Evolutionary conservation across 192 early-diverging fungal species (phyloP).

Genomic region (Coemansia asiatica): DNA sequence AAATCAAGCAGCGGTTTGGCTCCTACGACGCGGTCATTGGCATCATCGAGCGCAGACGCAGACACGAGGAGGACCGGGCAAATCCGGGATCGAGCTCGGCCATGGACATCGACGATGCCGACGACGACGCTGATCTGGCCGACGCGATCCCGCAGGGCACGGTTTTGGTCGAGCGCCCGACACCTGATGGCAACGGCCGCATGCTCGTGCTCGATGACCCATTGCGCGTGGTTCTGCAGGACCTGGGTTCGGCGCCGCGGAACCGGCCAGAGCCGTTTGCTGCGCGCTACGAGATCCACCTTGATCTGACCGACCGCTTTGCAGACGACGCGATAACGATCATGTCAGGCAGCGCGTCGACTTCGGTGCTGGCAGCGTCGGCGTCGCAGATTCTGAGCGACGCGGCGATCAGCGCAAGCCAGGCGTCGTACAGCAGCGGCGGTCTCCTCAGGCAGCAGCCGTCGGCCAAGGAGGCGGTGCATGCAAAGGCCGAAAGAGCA

Average conservation of each 20-base stretch:
- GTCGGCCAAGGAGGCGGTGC: constrained; percentile 56
- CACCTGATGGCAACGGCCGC: constrained; percentile 23
- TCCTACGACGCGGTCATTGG: constrained; percentile 54
- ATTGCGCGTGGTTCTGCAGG: constrained; percentile 64
- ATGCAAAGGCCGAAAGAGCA: constrained; percentile 56
- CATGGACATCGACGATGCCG: constrained; percentile 29
- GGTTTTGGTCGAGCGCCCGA: constrained; percentile 50
- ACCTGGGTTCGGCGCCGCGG: constrained; percentile 64
- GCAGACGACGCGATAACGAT: constrained; percentile 57
- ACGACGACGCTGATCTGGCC: constrained; percentile 46
- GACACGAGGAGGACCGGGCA: constrained; percentile 34
- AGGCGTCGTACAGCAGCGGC: constrained; percentile 49
- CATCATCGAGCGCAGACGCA: constrained; percentile 52
- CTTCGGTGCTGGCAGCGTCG: constrained; percentile 51
- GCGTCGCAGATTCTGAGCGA: constrained; percentile 57
- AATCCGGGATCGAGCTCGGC: constrained; percentile 9
- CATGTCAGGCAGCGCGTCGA: constrained; percentile 56
- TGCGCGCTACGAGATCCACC: constrained; percentile 52
- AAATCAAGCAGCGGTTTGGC: constrained; percentile 55
- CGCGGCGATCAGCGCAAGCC: constrained; percentile 51
- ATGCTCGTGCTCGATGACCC: constrained; percentile 61
- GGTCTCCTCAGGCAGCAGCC: constrained; percentile 50
- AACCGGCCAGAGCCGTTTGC: constrained; percentile 45
- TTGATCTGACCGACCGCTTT: constrained; percentile 62
- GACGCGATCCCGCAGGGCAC: constrained; percentile 56